Conservation (phyloP, 495 filamentous ascomycete genomes). For the Xeromyces bisporus region DNA sequence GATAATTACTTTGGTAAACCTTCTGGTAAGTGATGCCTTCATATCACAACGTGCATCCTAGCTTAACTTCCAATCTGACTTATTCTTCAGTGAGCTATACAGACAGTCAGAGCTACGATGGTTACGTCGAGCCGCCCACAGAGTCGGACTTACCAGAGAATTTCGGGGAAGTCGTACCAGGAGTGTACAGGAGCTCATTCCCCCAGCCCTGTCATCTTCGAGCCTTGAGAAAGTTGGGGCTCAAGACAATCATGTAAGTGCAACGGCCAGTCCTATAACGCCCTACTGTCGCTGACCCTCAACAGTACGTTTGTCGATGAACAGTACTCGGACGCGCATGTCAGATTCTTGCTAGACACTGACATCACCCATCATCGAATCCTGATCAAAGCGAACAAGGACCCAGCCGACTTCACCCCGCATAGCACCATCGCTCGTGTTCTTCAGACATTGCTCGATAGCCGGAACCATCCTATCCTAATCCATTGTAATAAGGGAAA, state of each 20-base stretch:
- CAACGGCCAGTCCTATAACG: neutral
- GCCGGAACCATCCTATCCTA: conserved; percentile 53
- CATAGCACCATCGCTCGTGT: conserved; percentile 44
- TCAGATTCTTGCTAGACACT: conserved; percentile 40
- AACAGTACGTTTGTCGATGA: conserved; percentile 59
- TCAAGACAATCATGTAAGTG: conserved; percentile 62
- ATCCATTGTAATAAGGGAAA: conserved; percentile 86
- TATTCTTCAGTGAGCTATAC: too few species aligned
- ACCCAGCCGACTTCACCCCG: conserved; percentile 31
- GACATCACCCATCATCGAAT: conserved; percentile 52
- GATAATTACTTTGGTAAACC: too few species aligned
- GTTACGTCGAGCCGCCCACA: conserved; percentile 1
- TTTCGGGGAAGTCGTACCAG: conserved; percentile 46
- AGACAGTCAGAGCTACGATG: too few species aligned
- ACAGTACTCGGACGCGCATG: conserved; percentile 38
- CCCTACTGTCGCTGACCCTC: neutral
- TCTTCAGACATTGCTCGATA: conserved; percentile 45
- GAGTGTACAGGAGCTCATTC: conserved; percentile 64
- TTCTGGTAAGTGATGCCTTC: too few species aligned
- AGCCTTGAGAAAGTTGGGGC: conserved; percentile 42
- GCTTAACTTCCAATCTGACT: too few species aligned
- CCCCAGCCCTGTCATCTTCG: conserved; percentile 45
- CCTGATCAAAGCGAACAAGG: conserved; percentile 63
- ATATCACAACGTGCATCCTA: too few species aligned
- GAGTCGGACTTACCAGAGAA: conserved; percentile 36